Evolutionary conservation across 495 filamentous ascomycete genomes (phyloP), one percentile per base, ranked within the genome.

Genomic region (Trichoderma erinaceum): DNA sequence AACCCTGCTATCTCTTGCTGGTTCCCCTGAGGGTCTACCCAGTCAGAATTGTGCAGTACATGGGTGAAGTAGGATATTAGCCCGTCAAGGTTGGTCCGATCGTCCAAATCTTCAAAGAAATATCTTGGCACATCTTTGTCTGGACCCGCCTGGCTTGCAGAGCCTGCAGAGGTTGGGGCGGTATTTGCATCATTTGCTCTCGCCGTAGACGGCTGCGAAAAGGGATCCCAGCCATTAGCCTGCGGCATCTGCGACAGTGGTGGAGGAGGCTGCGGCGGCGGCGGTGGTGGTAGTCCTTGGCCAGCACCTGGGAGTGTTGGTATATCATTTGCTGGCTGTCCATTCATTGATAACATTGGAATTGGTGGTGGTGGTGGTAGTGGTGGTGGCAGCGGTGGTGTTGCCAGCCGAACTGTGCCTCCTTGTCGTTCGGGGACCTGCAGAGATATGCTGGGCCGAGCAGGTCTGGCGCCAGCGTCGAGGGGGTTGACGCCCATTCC

Each of bases 361-460:
- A 76, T 75, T 23, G 89, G 63, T n/a, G 63, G 63, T 4, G 38
- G 63, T 15, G 63, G 63, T 4, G 38, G 63, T 15, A 41, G 63
- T 18, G 35, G 35, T 46, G 63, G 35, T 11, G 63, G 35, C 35
- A 46, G 35, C 13, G 63, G 89, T 11, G 91, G 91, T 0, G 91
- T 94, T 0, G 91, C 91, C 23, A 95, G 85, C 23, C 91, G 83
- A 1, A 97, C 89, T 12, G 90, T 84, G 0, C 87, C 90, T 3
- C 91, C 89, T 12, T 86, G 77, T 68, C 90, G 86, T 73, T 88
- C 85, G 2, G 92, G 92, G 11, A 96, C 92, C 74, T 95, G 92
- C 3, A 97, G 79, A 52, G 90, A 90, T 25, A 97, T 82, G 66
- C 79, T 82, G 1, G 82, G 75, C 74, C 86, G 75, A 71, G 84